Base-by-base conservation (phyloP, 257 asterid species). In the Echites panduratus region DNA sequence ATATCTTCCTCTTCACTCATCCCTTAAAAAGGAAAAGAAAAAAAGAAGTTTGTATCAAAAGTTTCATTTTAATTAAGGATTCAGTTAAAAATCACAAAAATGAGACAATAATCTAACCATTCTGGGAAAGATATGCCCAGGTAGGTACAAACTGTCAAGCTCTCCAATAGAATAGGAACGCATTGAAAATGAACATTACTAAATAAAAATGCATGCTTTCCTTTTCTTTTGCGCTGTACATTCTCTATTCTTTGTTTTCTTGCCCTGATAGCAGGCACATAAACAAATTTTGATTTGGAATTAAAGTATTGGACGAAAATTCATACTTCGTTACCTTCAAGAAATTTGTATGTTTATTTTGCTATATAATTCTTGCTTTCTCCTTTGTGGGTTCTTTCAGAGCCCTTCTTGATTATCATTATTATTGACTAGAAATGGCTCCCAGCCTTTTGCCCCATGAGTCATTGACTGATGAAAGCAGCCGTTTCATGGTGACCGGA, bases 301-400 rank as follows among this genome's bases (percentile, higher is more conserved):
- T 49, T 29, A 16, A 38, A 52, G 68, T 53, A 54, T 27, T 67
- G 48, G 62, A 67, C 62, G 57, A 68, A 35, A 68, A 4, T 17
- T 16, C 7, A 45, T 57, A 12, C 73, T 1, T 75, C 0, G 78
- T 1, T 3, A 3, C 20, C 4, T 16, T 0, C 24, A 45, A 43
- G 69, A 75, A 72, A 75, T 41, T 41, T 2, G 0, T 1, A 0
- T 2, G 17, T 58, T 29, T 11, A 0, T 2, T 70, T 10, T 13
- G 22, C 62, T 79, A 84, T 87, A 84, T 71, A 87, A 73, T 48
- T 65, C 70, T 22, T 72, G 71, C 79, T 78, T 76, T 57, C 72
- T 77, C 13, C 79, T 79, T 79, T 73, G 77, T 79, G 76, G 87
- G 83, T 87, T 84, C 89, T 88, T 90, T 88, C 90, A 88, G 86